Base-by-base conservation (phyloP, 2,329 filamentous ascomycete species). In the Ciborinia camelliae region DNA sequence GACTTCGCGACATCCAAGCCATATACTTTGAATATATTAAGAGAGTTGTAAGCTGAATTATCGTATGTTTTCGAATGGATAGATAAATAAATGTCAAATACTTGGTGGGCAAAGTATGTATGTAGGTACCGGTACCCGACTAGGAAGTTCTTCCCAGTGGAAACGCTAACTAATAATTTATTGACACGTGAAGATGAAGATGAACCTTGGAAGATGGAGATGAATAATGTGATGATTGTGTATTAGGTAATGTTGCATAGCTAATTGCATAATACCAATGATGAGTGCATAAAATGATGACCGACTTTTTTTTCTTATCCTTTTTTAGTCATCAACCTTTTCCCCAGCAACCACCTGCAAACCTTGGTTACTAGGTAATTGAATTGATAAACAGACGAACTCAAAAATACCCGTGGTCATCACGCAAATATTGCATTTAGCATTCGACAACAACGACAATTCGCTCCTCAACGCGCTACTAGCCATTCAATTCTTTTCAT, bases 281-380 rank as follows among this genome's bases (percentile, higher is more conserved):
- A 51, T 51, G 28, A 23, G 4, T 41, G 37, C 53, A 55, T 55
- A 41, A 41, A 43, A 1, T 15, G 1, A 15, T 43, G 6, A 41
- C 8, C 18, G 18, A 12, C 20, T 12, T 12, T 60, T 37, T 26
- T 18, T 6, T 20, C 50, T 57, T 63, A 63, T 60, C 28, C 18
- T 18, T 6, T 20, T 39, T 57, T 63, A 63, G 48, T 63, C 60
- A 63, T 63, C 28, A 7, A 7, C 6, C 3, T 45, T 54, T 30
- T 57, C 60, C 60, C 60, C 28, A 47, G 60, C 60, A 63, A 63
- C 60, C 60, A 57, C n/a, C n/a, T n/a, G n/a, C n/a, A n/a, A n/a
- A n/a, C n/a, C n/a, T n/a, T n/a, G n/a, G n/a, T n/a, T n/a, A n/a
- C n/a, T n/a, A 35, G 57, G 41, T 20, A 18, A 26, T 26, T 47